These are phyloP conservation scores for Neurospora sp. DNA, from an alignment of 2,329 filamentous ascomycete genomes.

Conservation along the genomic window DNA sequence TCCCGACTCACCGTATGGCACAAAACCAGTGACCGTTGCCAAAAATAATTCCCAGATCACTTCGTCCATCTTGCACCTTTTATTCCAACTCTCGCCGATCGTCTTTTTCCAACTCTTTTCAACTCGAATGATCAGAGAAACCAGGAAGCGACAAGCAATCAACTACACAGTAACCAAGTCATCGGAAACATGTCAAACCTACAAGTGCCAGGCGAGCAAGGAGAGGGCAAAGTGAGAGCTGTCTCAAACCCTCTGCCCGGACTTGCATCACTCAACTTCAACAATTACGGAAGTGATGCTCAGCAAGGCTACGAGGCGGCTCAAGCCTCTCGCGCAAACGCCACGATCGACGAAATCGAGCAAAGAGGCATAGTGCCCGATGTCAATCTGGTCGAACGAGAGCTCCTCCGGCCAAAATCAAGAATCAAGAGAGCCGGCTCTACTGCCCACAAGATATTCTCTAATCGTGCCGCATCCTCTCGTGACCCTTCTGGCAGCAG, in stretches of 20 bases:
- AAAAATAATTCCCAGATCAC: background rate
- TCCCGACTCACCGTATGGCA: background rate
- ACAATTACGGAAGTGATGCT: background rate
- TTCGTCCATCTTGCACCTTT: background rate
- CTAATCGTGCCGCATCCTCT: background rate
- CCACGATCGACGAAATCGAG: slow-evolving; percentile 13
- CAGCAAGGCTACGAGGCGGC: slow-evolving; percentile 5
- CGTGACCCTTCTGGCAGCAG: background rate
- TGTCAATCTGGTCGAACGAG: slow-evolving; percentile 7
- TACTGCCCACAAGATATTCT: slow-evolving; percentile 4
- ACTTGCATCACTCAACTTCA: background rate
- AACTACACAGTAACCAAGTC: background rate
- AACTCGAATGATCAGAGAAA: background rate
- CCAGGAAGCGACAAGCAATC: background rate
- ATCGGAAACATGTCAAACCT: background rate
- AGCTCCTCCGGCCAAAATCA: background rate
- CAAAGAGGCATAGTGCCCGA: slow-evolving; percentile 11
- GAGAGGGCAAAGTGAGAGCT: background rate
- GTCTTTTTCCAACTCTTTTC: background rate
- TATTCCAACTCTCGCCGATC: background rate
- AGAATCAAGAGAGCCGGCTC: slow-evolving; percentile 1
- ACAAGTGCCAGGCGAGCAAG: background rate
- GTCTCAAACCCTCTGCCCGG: background rate
- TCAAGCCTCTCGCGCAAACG: slow-evolving; percentile 5
- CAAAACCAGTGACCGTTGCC: background rate